phyloP scores from a whole-genome alignment of 805 yeast species.

The Ogataea nitratoaversa region DNA sequence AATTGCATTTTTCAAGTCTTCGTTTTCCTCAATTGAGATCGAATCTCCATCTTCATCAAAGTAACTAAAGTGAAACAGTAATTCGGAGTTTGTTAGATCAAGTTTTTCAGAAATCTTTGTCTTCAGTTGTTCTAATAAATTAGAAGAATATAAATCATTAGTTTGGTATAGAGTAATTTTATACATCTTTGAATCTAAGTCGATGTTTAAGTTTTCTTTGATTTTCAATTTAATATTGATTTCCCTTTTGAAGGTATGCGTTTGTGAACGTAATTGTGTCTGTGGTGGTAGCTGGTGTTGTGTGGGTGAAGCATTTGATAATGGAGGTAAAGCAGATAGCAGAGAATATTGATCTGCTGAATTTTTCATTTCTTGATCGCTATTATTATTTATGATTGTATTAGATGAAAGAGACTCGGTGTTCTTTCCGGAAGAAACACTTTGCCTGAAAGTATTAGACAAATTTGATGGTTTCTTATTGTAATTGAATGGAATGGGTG shows the following conservation, averaged over 20 bases:
- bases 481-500: conserved; percentile 1
- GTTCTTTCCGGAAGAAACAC: neutral
- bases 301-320: neutral
- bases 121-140: conserved; percentile 9
- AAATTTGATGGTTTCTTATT: neutral
- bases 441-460: neutral
- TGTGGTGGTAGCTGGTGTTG: neutral
- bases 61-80: conserved; percentile 31
- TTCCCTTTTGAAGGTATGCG: conserved; percentile 2
- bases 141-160: conserved; percentile 5
- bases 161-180: conserved; percentile 18
- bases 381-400: conserved; percentile 9
- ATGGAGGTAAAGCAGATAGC: neutral
- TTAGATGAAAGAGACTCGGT: conserved; percentile 7
- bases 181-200: conserved; percentile 22
- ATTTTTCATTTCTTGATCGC: neutral
- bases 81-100: too few relatives aligned
- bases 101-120: conserved; percentile 18
- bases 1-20: conserved; percentile 30
- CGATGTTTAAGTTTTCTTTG: conserved; percentile 12
- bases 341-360: neutral
- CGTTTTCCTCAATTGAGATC: conserved; percentile 30
- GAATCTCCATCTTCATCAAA: conserved; percentile 37
- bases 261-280: neutral
- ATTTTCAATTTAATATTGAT: conserved; percentile 19